These are phyloP conservation scores for Pestalotiopsis sp. DNA, from an alignment of 2,329 filamentous ascomycete species.

Conservation along the genomic window DNA sequence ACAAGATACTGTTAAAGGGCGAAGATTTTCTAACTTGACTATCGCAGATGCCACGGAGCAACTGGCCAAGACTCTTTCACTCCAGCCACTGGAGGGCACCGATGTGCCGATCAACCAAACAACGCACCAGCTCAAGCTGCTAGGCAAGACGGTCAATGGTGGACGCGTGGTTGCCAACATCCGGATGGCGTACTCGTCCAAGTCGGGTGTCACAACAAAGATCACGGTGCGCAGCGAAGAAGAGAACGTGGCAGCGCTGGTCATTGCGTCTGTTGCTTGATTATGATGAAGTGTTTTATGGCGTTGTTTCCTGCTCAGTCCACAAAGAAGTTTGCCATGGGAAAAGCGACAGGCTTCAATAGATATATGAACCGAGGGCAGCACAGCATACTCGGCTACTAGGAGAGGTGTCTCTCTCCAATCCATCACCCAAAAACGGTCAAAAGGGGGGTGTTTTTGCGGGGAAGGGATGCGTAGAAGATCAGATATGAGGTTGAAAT, in stretches of 20 bases:
- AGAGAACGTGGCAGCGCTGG: slow-evolving; percentile 82
- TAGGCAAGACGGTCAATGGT: slow-evolving; percentile 92
- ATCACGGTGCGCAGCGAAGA: slow-evolving; percentile 92
- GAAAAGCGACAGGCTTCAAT: slow-evolving; percentile 28
- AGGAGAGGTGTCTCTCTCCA: not conserved
- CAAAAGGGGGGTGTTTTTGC: not conserved
- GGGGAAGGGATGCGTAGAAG: not conserved
- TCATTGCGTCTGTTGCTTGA: slow-evolving; percentile 84
- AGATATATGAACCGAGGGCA: slow-evolving; percentile 19
- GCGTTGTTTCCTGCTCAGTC: slow-evolving; percentile 31
- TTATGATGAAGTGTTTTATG: slow-evolving; percentile 28
- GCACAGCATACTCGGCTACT: not conserved
- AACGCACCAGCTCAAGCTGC: slow-evolving; percentile 92
- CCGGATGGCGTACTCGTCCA: slow-evolving; percentile 91
- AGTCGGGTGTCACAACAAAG: slow-evolving; percentile 94
- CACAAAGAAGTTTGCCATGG: slow-evolving; percentile 26
- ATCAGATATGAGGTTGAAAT: slow-evolving; percentile 10
- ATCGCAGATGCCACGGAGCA: slow-evolving; percentile 87
- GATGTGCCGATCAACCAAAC: slow-evolving; percentile 87
- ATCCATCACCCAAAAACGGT: slow-evolving; percentile 3
- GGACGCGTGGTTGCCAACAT: slow-evolving; percentile 86
- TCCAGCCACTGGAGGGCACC: slow-evolving; percentile 93
- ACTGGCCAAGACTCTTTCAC: slow-evolving; percentile 80
- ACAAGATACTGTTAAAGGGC: not conserved
- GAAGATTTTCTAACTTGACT: not conserved